These are phyloP conservation scores for Penicillium flavigenum DNA, from an alignment of 495 filamentous ascomycete species.

Conservation along the genomic window DNA sequence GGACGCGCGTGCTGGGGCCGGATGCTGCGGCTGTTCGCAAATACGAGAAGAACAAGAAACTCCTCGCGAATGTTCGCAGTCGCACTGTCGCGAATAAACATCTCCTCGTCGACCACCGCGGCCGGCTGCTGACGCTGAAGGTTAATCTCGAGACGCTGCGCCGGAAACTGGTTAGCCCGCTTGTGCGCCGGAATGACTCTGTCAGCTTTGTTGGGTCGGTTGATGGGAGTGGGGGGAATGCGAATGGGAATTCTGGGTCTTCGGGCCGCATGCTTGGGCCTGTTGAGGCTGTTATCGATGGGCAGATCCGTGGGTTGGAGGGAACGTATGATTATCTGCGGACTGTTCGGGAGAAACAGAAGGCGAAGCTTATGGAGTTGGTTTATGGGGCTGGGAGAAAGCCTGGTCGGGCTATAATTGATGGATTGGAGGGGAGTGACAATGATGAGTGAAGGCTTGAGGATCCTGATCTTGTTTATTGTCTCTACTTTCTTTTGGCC, in stretches of 20 bases:
- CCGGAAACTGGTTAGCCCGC: conserved; percentile 73
- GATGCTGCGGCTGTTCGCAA: conserved; percentile 71
- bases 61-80: conserved; percentile 71
- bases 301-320: conserved; percentile 79
- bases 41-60: conserved; percentile 79
- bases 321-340: conserved; percentile 74
- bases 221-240: conserved; percentile 23
- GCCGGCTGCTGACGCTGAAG: conserved; percentile 73
- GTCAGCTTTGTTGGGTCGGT: conserved; percentile 42
- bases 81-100: conserved; percentile 85
- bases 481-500: background rate
- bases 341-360: conserved; percentile 71
- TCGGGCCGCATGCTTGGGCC: conserved; percentile 57
- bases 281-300: conserved; percentile 60
- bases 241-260: conserved; percentile 31
- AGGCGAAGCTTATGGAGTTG: conserved; percentile 77
- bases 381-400: conserved; percentile 62
- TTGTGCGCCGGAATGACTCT: conserved; percentile 66
- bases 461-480: background rate
- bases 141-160: conserved; percentile 75
- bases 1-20: conserved; percentile 77
- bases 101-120: conserved; percentile 78
- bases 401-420: conserved; percentile 30
- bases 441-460: conserved; percentile 4
- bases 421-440: conserved; percentile 23